Evolutionary conservation across 495 filamentous ascomycete species (phyloP), one percentile per base, ranked within the genome.

Genomic region (Jackrogersella multiformis): DNA sequence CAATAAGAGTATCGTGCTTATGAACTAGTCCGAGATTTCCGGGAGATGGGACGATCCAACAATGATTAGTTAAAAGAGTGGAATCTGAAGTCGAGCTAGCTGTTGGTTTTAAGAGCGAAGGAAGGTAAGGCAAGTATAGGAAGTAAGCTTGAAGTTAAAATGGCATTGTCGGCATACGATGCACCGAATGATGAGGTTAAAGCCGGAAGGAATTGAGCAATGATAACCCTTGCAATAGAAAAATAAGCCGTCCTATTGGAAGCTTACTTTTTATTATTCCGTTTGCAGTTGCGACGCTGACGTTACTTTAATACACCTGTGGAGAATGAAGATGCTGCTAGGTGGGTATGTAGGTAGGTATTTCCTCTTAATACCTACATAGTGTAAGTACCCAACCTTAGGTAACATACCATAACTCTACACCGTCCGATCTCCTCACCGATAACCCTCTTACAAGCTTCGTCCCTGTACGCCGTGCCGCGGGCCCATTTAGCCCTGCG

Each of bases 211-310:
- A 28, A 55, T 56, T 45, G 66, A 54, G 34, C 24, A 59, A 55
- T 64, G 5, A 46, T 16, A 2, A 60, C 30, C 59, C 66, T 16
- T 56, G 48, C 9, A 42, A 60, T 59, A 16, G 45, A 52, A 63
- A 34, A 36, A 54, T 39, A 61, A 35, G 48, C 46, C 16, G 30
- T 42, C 56, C 48, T 26, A 66, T 66, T 56, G 64, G 51, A 32
- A 38, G 64, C 48, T 9, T 49, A n/a, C n/a, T 5, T 49, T 34
- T 38, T 45, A 61, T 69, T 69, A 55, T 52, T 64, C 66, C 66
- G 61, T 53, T n/a, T 24, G 36, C 38, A 53, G 34, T 42, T 68
- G 35, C 59, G 52, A 68, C 65, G 65, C n/a, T 63, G 55, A 49
- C 46, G 24, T 46, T 60, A 46, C 46, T 20, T 24, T 49, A 15